Percentiles rank a stretch among this genome's conserved stretches.
Conservation (phyloP, 495 filamentous ascomycete species). For the Xylaria telfairii region DNA sequence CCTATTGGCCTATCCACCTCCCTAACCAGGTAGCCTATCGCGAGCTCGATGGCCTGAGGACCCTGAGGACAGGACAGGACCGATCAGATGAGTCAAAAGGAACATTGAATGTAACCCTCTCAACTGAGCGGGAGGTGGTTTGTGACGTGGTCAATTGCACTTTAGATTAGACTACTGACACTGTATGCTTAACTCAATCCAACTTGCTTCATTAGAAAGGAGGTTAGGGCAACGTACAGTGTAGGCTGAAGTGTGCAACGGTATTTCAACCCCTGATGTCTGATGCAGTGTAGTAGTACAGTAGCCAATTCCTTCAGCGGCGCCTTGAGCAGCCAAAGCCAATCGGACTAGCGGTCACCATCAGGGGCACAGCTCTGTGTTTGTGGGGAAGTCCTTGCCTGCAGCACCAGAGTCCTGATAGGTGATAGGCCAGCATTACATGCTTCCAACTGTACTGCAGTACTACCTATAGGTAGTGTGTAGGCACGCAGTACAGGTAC, state of each 20-base stretch:
- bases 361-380: conserved; percentile 10
- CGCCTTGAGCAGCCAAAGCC: conserved; percentile 6
- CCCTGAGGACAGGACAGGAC: conserved; percentile 6
- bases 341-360: conserved; percentile 16
- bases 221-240: neutral
- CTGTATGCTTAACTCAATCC: conserved; percentile 1
- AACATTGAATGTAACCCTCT: conserved; percentile 20
- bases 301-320: conserved; percentile 2
- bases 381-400: conserved; percentile 23
- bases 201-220: neutral
- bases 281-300: too few species aligned
- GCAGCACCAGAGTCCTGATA: neutral
- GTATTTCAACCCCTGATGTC: conserved; percentile 1
- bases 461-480: too few species aligned
- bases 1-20: neutral
- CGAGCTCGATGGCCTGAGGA: neutral
- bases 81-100: conserved; percentile 23
- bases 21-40: conserved; percentile 10
- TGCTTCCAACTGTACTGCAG: too few species aligned
- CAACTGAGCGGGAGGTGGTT: neutral
- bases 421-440: neutral
- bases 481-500: neutral
- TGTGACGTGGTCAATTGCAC: conserved; percentile 13
- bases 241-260: neutral
- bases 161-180: neutral